phyloP scores from a whole-genome alignment of 441 rosid genomes.

The Cnidoscolus chayamansa region DNA sequence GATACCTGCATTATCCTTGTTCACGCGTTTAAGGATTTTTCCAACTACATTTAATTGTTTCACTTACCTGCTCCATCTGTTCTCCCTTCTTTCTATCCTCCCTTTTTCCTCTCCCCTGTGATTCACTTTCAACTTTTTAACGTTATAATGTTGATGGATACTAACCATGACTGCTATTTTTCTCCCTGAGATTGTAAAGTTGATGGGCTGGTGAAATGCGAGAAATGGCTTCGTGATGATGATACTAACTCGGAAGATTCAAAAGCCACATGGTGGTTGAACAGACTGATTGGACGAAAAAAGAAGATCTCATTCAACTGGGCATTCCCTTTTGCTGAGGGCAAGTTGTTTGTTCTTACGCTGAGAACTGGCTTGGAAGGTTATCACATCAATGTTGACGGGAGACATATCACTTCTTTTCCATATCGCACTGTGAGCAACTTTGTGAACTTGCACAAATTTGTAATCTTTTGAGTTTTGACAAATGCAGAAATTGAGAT shows the following conservation, averaged over 20 bases:
- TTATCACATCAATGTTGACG: constrained; percentile 72
- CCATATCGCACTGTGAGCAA: constrained; percentile 80
- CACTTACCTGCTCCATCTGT: neutral
- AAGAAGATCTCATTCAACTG: constrained; percentile 61
- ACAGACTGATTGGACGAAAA: constrained; percentile 63
- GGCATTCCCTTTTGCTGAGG: constrained; percentile 81
- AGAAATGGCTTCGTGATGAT: constrained; percentile 85
- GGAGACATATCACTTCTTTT: constrained; percentile 79
- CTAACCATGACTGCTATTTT: neutral
- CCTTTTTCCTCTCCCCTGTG: neutral
- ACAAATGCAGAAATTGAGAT: constrained; percentile 6
- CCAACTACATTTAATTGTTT: neutral
- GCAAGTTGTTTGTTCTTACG: constrained; percentile 69
- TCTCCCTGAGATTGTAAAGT: constrained; percentile 40
- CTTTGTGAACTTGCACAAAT: neutral
- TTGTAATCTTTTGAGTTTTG: constrained; percentile 1
- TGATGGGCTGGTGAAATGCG: constrained; percentile 86
- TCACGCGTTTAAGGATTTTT: neutral
- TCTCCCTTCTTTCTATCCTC: too few species aligned
- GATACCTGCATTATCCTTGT: neutral
- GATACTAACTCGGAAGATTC: constrained; percentile 53
- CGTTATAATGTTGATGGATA: neutral
- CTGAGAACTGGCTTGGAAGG: constrained; percentile 89
- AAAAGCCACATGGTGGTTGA: constrained; percentile 84
- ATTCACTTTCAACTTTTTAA: neutral